These are phyloP conservation scores for Cydonia oblonga DNA, from an alignment of 331 rosid species.

Conservation along the genomic window DNA sequence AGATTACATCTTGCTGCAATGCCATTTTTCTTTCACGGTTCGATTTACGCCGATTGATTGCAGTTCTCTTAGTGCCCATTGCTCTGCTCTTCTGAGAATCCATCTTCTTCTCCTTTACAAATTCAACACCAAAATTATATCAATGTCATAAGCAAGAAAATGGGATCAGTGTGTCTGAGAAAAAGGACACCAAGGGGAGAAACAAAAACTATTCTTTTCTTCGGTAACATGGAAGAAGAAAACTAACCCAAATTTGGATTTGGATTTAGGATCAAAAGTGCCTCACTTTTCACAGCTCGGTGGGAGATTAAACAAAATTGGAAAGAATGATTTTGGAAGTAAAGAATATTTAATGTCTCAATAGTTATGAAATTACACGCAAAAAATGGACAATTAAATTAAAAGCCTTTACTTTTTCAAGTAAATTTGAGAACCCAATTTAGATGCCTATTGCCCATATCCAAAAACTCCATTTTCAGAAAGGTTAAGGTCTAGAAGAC, in stretches of 20 bases:
- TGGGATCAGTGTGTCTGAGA: not conserved
- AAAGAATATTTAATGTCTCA: slow-evolving; percentile 6
- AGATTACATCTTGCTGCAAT: slow-evolving; percentile 66
- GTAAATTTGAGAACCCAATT: slow-evolving; percentile 9
- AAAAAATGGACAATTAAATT: slow-evolving; percentile 3
- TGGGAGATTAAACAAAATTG: slow-evolving; percentile 5
- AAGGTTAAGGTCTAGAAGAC: slow-evolving; percentile 1
- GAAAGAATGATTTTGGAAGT: not conserved
- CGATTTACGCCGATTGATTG: slow-evolving; percentile 47
- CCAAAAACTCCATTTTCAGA: not conserved
- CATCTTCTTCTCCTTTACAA: slow-evolving; percentile 54
- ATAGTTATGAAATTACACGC: not conserved
- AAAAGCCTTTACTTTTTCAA: slow-evolving; percentile 19
- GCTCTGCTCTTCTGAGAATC: slow-evolving; percentile 41
- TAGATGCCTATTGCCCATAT: not conserved
- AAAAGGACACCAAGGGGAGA: slow-evolving; percentile 8
- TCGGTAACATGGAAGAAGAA: slow-evolving; percentile 4
- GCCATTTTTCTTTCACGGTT: slow-evolving; percentile 70
- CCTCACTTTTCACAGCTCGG: slow-evolving; percentile 18
- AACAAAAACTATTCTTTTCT: slow-evolving; percentile 40
- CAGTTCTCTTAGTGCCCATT: slow-evolving; percentile 35
- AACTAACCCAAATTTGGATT: slow-evolving; percentile 27
- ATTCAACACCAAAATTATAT: slow-evolving; percentile 17
- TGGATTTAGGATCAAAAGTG: slow-evolving; percentile 16
- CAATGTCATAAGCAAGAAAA: not conserved